Conservation (phyloP, 2,329 filamentous ascomycete species). For the Catunica adiposa region DNA sequence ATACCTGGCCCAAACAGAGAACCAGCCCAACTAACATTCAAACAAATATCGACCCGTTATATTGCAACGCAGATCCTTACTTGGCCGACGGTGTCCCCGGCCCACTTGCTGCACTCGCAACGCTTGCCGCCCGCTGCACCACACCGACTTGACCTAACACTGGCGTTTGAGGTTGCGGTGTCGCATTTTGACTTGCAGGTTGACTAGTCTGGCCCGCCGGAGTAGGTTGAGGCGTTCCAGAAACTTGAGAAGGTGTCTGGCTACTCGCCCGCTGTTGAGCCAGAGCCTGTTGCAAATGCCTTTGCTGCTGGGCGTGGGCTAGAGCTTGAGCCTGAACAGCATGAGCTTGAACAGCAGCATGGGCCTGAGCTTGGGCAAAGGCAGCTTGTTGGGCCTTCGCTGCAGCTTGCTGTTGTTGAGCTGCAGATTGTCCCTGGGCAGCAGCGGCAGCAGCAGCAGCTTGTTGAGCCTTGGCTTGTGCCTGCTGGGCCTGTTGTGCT, state of each 20-base stretch:
- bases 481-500: constrained; percentile 34
- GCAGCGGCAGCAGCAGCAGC: constrained; percentile 9
- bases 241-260: not conserved
- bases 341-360: constrained; percentile 12
- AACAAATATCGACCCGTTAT: not conserved
- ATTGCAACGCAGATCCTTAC: not conserved
- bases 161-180: constrained; percentile 7
- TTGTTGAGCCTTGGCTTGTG: constrained; percentile 33
- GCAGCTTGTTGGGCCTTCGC: constrained; percentile 17
- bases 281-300: constrained; percentile 10
- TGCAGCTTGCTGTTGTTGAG: constrained; percentile 18
- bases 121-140: constrained; percentile 18
- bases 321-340: constrained; percentile 15
- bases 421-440: constrained; percentile 19
- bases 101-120: constrained; percentile 21
- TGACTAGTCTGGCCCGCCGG: not conserved
- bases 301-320: constrained; percentile 11
- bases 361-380: constrained; percentile 7
- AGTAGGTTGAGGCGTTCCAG: constrained; percentile 12
- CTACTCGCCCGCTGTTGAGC: constrained; percentile 15
- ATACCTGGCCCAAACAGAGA: not conserved
- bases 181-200: not conserved
- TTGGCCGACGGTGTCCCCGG: constrained; percentile 23
- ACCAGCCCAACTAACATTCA: not conserved
- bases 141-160: constrained; percentile 9